These are phyloP conservation scores for Terfezia claveryi DNA, from an alignment of 495 filamentous ascomycete species.

Conservation along the genomic window DNA sequence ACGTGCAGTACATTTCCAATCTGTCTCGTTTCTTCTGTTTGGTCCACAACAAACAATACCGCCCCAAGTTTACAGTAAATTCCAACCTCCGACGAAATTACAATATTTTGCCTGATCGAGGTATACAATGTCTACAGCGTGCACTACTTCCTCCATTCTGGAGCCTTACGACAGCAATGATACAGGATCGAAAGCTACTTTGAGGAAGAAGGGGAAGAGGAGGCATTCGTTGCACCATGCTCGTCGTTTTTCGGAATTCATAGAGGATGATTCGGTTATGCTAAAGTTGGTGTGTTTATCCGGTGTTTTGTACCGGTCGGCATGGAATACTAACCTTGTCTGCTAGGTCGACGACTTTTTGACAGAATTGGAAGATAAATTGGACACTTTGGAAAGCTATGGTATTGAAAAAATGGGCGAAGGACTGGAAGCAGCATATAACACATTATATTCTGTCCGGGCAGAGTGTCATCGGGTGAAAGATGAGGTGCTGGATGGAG, in stretches of 20 bases:
- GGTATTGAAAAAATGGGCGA: conserved; percentile 64
- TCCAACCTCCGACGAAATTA: no score
- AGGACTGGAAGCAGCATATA: conserved; percentile 58
- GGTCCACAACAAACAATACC: no score
- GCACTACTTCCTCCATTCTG: background rate
- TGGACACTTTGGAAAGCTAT: conserved; percentile 78
- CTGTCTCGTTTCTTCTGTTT: no score
- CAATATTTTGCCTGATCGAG: no score
- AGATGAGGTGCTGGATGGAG: no score
- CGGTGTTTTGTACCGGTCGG: background rate
- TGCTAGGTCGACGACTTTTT: conserved; percentile 70
- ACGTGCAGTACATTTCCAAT: no score
- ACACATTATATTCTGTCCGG: conserved; percentile 66
- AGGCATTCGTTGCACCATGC: conserved; percentile 4
- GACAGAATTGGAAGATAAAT: conserved; percentile 58
- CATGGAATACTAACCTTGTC: background rate
- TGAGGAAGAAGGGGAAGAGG: background rate
- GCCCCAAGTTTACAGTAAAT: no score
- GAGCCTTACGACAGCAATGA: background rate
- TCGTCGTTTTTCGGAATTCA: conserved; percentile 14
- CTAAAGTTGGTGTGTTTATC: conserved; percentile 13
- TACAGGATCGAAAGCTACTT: background rate
- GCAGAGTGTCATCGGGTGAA: conserved; percentile 37
- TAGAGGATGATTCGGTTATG: conserved; percentile 14
- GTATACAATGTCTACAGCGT: background rate